These are phyloP conservation scores for Aspergillus wentii DNA, from an alignment of 495 filamentous ascomycete species.

Conservation along the genomic window DNA sequence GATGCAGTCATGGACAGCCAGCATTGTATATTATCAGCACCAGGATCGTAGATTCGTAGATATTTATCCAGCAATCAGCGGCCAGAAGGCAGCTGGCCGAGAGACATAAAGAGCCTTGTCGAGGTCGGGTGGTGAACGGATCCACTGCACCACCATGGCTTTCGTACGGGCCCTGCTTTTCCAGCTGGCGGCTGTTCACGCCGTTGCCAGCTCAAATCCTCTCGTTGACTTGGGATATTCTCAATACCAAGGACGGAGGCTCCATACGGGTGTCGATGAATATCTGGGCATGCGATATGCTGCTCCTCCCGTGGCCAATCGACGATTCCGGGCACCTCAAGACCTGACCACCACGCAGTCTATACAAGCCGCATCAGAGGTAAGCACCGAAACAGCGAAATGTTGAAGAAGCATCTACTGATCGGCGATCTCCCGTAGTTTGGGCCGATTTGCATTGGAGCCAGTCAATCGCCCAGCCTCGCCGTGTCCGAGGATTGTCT, in stretches of 20 bases:
- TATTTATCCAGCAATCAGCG: too few relatives aligned
- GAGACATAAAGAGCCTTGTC: too few relatives aligned
- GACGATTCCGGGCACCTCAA: conserved; percentile 51
- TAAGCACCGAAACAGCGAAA: conserved; percentile 4
- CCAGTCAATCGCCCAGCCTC: conserved; percentile 5
- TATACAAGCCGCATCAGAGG: conserved; percentile 35
- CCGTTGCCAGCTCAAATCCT: too few relatives aligned
- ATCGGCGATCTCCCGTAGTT: conserved; percentile 11
- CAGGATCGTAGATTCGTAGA: too few relatives aligned
- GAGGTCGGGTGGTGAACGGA: too few relatives aligned
- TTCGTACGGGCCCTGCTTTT: too few relatives aligned
- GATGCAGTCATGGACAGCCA: too few relatives aligned
- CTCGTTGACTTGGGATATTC: conserved; percentile 36
- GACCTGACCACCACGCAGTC: conserved; percentile 33
- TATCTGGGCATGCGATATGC: conserved; percentile 61
- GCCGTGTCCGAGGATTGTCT: conserved; percentile 60
- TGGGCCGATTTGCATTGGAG: conserved; percentile 19
- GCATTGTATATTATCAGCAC: too few relatives aligned
- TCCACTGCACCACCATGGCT: too few relatives aligned
- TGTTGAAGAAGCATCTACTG: neutral
- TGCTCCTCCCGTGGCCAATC: conserved; percentile 43
- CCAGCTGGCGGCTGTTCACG: too few relatives aligned
- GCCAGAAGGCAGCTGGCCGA: too few relatives aligned
- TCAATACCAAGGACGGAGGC: conserved; percentile 27
- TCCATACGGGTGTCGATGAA: conserved; percentile 43